Percentiles rank a stretch among this genome's conserved stretches.
Conservation (phyloP, 176 grass and related monocot species). For the Juncus inflexus region DNA sequence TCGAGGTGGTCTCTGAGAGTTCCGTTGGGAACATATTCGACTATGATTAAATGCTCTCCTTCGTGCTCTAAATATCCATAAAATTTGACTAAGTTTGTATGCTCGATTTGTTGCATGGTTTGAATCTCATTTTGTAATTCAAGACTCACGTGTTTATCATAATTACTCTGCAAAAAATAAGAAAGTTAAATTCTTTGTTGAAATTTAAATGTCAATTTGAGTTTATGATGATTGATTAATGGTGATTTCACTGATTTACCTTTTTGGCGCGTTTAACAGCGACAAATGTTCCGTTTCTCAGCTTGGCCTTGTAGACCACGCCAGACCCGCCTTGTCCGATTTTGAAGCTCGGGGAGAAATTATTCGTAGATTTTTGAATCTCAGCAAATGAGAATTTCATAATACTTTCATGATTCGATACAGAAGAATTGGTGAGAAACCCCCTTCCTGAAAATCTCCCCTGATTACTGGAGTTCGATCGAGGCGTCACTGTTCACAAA, state of each 20-base stretch:
- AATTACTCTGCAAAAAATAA: conserved; percentile 40
- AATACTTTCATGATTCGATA: conserved; percentile 34
- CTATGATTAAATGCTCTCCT: conserved; percentile 72
- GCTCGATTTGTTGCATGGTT: conserved; percentile 62
- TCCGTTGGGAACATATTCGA: conserved; percentile 75
- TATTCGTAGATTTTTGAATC: conserved; percentile 76
- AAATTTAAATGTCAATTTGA: no score
- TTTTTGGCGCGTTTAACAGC: conserved; percentile 79
- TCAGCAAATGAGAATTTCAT: conserved; percentile 53
- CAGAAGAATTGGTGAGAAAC: not conserved
- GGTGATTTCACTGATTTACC: conserved; percentile 19
- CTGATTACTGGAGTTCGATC: not conserved
- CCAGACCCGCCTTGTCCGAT: conserved; percentile 86
- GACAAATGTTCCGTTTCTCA: conserved; percentile 46
- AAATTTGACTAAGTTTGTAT: conserved; percentile 79
- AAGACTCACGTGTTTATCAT: conserved; percentile 43
- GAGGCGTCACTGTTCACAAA: not conserved
- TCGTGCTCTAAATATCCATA: conserved; percentile 66
- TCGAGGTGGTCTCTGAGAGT: conserved; percentile 87
- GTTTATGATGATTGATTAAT: no score
- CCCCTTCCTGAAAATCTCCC: not conserved
- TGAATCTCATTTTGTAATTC: conserved; percentile 65
- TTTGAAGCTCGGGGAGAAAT: conserved; percentile 70
- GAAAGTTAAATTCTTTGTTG: not conserved
- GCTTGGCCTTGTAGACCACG: conserved; percentile 65